Evolutionary conservation across 1,284 basidiomycete species (phyloP), one percentile per base, ranked within the genome.

Genomic region (Heterobasidion occidentale): DNA sequence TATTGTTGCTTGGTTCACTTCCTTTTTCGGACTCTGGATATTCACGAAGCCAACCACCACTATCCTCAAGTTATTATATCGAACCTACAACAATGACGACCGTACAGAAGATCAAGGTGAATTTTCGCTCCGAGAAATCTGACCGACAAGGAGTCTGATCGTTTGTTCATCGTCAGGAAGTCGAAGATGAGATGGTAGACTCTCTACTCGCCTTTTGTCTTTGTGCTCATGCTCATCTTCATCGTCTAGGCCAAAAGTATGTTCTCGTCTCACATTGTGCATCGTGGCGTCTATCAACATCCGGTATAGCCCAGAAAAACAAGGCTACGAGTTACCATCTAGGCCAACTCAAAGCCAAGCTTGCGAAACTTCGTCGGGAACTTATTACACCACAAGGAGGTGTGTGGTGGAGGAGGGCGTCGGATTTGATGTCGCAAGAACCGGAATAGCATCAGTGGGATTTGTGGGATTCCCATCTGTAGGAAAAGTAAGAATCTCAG

Each of bases 261-360:
- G 74, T 59, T 46, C 12, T 52, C 36, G 45, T 19, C 57, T 45
- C 38, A 42, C 38, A 42, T 3, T 4, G 5, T 8, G 3, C 38
- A 42, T 42, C 12, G n/a, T 12, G 38, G 38, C 7, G 1, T 27
- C 27, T 27, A 27, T 27, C 50, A 44, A 50, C 53, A 15, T 52
- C 51, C 36, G 12, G 20, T 56, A 44, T 64, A 74, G 93, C 93
- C 64, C 90, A 98, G 81, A 97, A 96, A 78, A 98, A 99, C 76
- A 99, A 99, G 86, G 88, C 88, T 71, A 91, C 88, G 61, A 89
- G 90, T 74, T 97, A 95, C 73, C 95, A 98, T 75, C 74, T 97
- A 60, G 96, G 96, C 56, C 94, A 98, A 74, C 86, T 98, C 68
- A 98, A 98, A 74, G 95, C 97, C 59, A 99, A 99, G 74, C 86